Evolutionary conservation across 768 basidiomycete genomes (phyloP).

Genomic region (Kwoniella bestiolae): DNA sequence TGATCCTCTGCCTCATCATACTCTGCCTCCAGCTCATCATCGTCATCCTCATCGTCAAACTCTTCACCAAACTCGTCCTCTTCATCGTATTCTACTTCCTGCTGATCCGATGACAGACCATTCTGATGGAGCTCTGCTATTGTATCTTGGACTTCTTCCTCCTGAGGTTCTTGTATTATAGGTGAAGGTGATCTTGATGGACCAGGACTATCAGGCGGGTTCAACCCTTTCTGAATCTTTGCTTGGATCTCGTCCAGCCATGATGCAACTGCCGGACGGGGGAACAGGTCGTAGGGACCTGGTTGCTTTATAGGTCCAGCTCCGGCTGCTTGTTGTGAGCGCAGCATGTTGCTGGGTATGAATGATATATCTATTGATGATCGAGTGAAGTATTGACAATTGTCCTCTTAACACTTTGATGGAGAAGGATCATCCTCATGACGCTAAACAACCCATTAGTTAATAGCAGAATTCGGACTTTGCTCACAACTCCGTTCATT

Average conservation of each 20-base stretch:
- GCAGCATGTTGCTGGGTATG: constrained; percentile 1
- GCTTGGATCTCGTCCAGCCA: constrained; percentile 39
- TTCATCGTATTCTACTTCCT: constrained; percentile 3
- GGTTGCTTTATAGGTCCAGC: constrained; percentile 18
- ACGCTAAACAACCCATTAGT: neutral
- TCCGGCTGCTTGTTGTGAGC: neutral
- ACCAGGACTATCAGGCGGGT: constrained; percentile 36
- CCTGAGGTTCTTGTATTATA: neutral
- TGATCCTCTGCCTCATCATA: too few species aligned
- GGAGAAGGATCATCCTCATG: neutral
- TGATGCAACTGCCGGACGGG: constrained; percentile 9
- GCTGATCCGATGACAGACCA: neutral
- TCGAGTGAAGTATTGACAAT: too few species aligned
- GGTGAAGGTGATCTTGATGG: constrained; percentile 45
- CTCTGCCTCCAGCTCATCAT: neutral
- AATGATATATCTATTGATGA: constrained; percentile 1
- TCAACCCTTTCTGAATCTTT: constrained; percentile 41
- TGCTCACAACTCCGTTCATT: neutral
- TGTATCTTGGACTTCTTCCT: neutral
- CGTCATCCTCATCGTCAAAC: constrained; percentile 7
- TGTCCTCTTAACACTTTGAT: too few species aligned
- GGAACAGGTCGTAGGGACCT: constrained; percentile 28
- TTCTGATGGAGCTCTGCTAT: neutral
- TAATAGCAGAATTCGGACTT: neutral
- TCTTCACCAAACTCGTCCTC: constrained; percentile 9